Evolutionary conservation across 2,329 filamentous ascomycete species (phyloP), one percentile per base, ranked within the genome.

Genomic region (Paecilomyces sp.): DNA sequence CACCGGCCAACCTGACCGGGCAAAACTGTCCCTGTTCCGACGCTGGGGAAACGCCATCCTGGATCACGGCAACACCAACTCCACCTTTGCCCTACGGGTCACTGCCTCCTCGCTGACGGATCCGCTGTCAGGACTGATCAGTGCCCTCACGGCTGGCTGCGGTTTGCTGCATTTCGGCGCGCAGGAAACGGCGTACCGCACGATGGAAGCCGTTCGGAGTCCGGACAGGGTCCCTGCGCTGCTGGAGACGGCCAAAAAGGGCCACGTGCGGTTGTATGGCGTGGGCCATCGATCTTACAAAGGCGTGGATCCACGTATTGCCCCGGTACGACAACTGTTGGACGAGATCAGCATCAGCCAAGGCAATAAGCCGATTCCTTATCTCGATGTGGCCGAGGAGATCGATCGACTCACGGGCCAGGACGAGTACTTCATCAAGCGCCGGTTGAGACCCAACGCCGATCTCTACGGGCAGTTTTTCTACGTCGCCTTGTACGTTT

Each of bases 141-240:
- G 81, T 0, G 80, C 82, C 0, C 76, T 81, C 4, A 79, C 80
- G n/a, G 77, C 82, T 0, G 81, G 81, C 0, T 83, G 84, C 63
- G 83, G 83, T 0, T 82, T 82, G 0, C 80, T 83, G 0, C 83
- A 86, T 68, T 83, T 82, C 58, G 83, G 83, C n/a, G 83, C 83
- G 2, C 83, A 81, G 0, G 83, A 85, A 63, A 78, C 79, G 24
- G 83, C 83, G 0, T 83, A 84, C 66, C 78, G 80, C 55, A 64
- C 66, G 0, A 62, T 73, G 3, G 54, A 24, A 5, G 63, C 66
- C 1, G 67, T 73, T 5, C 63, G 65, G 15, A 59, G 59, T 0
- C 56, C 62, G 2, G 79, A 64, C 0, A 67, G 65, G 13, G 67
- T 72, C 2, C 66, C 70, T 1, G 57, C 52, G 0, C 69, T 73